Base-by-base conservation (phyloP, 306 rosid species). In the Lathyrus sativus region DNA sequence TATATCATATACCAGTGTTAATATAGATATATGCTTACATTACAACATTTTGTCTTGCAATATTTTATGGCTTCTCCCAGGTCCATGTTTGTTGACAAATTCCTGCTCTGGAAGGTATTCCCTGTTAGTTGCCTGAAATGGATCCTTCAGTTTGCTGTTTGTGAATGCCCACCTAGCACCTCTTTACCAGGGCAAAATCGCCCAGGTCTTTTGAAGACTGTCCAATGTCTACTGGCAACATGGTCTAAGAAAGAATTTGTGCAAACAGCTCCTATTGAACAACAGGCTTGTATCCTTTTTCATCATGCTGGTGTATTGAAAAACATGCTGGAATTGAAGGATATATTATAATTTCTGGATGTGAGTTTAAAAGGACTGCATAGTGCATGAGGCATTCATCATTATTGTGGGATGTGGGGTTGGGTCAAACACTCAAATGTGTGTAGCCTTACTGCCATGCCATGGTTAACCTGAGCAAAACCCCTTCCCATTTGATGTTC, bases 251-350 rank as follows among this genome's bases (percentile, higher is more conserved):
- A 71, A 79, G 98, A 90, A 72, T 90, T 88, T 81, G 88, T 93
- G 79, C 98, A 93, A 82, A 80, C 96, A 74, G 84, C 90, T 58
- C 62, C 95, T 64, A 73, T 82, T 68, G 97, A 93, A 79, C 96
- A 90, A 81, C 98, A 93, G 81, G 85, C 83, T 68, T 93, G 98
- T 90, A 93, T 93, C 97, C 96, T 85, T 86, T 77, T 63, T 75
- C 60, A 57, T 56, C 53, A 24, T 72, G 67, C 61, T 59, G 7
- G 28, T 66, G 19, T 53, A 29, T 58, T 57, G 51, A 70, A 75
- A 54, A 65, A 50, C 38, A 58, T 15, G 46, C 7, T 10, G 53
- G 17, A 60, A 50, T 54, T 26, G 72, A 35, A 29, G 50, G 18
- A 48, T 43, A 31, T 4, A 29, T 57, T 4, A 19, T 50, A 24